Percentiles rank a stretch among this genome's conserved stretches.
phyloP scores from a whole-genome alignment of 1,284 basidiomycete species.

The Malassezia dermatis region DNA sequence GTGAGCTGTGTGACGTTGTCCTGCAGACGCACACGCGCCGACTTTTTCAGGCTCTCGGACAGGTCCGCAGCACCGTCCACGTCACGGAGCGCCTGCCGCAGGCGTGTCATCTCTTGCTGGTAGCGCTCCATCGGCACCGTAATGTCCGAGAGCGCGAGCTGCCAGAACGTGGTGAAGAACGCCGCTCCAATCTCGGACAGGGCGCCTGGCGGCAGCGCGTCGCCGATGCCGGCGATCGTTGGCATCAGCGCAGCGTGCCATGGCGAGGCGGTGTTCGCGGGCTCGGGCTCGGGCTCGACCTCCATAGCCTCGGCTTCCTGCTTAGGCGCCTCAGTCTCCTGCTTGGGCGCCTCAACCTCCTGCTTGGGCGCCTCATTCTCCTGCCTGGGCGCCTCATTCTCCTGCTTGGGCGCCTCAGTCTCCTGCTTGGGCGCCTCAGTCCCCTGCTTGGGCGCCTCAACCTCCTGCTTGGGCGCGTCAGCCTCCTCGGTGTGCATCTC shows the following conservation, averaged over 20 bases:
- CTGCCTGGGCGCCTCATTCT: too few relatives aligned
- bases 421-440: too few relatives aligned
- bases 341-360: too few relatives aligned
- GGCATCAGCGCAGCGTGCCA: conserved; percentile 40
- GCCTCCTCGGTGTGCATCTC: conserved; percentile 17
- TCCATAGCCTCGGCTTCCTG: conserved; percentile 21
- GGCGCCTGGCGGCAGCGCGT: conserved; percentile 24
- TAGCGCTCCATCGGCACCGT: conserved; percentile 46
- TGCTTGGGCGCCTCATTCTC: too few relatives aligned
- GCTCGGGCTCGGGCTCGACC: conserved; percentile 5
- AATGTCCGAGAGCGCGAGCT: conserved; percentile 39
- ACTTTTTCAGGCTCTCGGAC: conserved; percentile 24
- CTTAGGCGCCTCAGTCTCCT: too few relatives aligned
- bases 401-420: too few relatives aligned
- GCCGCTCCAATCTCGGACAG: conserved; percentile 26
- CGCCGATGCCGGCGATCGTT: conserved; percentile 23
- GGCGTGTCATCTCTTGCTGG: conserved; percentile 35
- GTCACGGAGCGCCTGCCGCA: conserved; percentile 27
- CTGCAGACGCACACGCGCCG: conserved; percentile 33
- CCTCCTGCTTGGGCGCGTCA: too few relatives aligned
- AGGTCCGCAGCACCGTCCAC: conserved; percentile 18
- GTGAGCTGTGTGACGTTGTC: conserved; percentile 38
- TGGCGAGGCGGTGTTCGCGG: neutral
- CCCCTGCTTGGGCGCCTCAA: too few relatives aligned
- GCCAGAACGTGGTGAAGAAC: conserved; percentile 47